Conservation (phyloP, 2,329 filamentous ascomycete genomes). For the Phyllosticta ampelicida region DNA sequence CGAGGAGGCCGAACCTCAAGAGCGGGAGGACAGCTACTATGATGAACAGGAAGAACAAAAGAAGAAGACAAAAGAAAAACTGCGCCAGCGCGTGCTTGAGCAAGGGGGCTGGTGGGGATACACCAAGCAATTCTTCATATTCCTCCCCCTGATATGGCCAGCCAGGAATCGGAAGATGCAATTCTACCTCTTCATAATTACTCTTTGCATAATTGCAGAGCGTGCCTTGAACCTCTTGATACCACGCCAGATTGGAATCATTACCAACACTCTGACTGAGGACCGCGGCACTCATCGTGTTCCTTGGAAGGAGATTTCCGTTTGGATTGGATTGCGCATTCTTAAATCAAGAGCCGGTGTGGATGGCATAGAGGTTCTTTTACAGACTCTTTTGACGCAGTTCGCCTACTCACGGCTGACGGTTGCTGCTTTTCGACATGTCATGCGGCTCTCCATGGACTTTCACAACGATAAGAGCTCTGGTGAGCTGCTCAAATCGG, state of each 20-base stretch:
- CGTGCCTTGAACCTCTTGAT: constrained; percentile 67
- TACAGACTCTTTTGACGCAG: constrained; percentile 47
- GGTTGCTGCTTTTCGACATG: constrained; percentile 52
- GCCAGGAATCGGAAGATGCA: constrained; percentile 55
- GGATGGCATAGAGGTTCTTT: constrained; percentile 38
- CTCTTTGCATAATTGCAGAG: constrained; percentile 55
- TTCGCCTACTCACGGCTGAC: constrained; percentile 48
- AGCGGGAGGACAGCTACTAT: constrained; percentile 40
- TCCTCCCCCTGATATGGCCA: constrained; percentile 73
- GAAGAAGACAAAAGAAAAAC: constrained; percentile 19
- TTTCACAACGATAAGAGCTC: constrained; percentile 58
- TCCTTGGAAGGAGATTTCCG: constrained; percentile 43
- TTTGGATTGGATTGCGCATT: constrained; percentile 34
- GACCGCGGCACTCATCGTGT: constrained; percentile 34
- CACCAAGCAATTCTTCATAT: constrained; percentile 59
- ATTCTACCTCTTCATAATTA: constrained; percentile 54
- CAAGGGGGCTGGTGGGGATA: constrained; percentile 71
- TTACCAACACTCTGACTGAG: constrained; percentile 57
- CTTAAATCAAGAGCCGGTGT: constrained; percentile 43
- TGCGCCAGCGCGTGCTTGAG: constrained; percentile 55
- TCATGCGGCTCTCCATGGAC: constrained; percentile 59
- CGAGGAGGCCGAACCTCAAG: constrained; percentile 34
- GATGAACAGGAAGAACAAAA: constrained; percentile 45
- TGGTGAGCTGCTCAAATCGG: constrained; percentile 52
- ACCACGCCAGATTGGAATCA: constrained; percentile 70